phyloP scores from a whole-genome alignment of 805 yeast genomes.

The Blastobotrys muscicola region DNA sequence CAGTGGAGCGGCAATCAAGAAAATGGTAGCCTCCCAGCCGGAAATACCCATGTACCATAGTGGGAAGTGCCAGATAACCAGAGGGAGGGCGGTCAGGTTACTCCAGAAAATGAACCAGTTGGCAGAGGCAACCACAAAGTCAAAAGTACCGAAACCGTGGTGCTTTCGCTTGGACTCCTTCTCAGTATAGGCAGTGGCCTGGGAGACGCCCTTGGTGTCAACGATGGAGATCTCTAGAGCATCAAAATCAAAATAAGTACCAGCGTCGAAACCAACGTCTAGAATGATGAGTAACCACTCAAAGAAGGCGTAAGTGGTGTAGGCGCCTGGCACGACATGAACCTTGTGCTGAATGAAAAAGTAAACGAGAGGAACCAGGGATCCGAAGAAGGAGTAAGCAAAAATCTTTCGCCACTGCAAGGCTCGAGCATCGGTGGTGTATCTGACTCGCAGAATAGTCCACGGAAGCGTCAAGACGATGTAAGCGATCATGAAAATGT shows the following conservation, averaged over 20 bases:
- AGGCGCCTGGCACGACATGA: slow-evolving; percentile 82
- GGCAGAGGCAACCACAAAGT: slow-evolving; percentile 29
- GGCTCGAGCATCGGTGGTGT: slow-evolving; percentile 40
- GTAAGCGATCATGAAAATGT: slow-evolving; percentile 87
- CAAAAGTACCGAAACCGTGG: slow-evolving; percentile 21
- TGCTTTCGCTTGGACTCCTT: slow-evolving; percentile 14
- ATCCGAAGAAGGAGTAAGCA: slow-evolving; percentile 55
- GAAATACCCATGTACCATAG: slow-evolving; percentile 97
- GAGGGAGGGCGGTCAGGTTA: slow-evolving; percentile 63
- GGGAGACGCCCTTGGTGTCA: slow-evolving; percentile 22
- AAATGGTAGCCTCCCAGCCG: slow-evolving; percentile 75
- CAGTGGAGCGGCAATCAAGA: slow-evolving; percentile 50
- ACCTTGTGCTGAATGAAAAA: slow-evolving; percentile 91
- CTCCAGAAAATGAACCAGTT: slow-evolving; percentile 85
- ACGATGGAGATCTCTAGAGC: slow-evolving; percentile 41
- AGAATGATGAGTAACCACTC: slow-evolving; percentile 86
- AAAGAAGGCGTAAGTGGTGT: slow-evolving; percentile 85
- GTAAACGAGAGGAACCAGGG: slow-evolving; percentile 72
- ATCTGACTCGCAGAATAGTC: slow-evolving; percentile 53
- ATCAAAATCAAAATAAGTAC: slow-evolving; percentile 62
- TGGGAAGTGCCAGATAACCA: slow-evolving; percentile 95
- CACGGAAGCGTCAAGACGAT: slow-evolving; percentile 87
- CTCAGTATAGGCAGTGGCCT: slow-evolving; percentile 1
- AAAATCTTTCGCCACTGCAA: slow-evolving; percentile 43
- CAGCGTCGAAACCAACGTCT: slow-evolving; percentile 79